Evolutionary conservation across 2,329 filamentous ascomycete species (phyloP), one percentile per base, ranked within the genome.

Genomic region (Colletotrichum ledebouriae): DNA sequence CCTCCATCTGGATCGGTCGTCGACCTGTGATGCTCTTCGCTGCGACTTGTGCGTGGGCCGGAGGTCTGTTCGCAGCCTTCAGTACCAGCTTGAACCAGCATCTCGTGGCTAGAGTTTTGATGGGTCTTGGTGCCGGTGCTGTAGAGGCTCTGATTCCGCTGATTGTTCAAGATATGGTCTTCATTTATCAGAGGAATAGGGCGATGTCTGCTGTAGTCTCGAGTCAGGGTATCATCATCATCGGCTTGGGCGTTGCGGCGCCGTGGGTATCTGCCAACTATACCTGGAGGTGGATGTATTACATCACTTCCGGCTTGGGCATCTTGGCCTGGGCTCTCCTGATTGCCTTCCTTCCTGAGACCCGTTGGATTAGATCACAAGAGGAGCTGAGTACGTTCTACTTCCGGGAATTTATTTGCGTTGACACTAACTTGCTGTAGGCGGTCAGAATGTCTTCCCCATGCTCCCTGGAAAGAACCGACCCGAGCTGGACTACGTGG

Each of bases 81-180:
- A 80, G 78, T 59, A 72, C 67, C 1, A 73, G 72, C 1, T 60
- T 79, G 3, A 64, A 72, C 2, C 69, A 72, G 13, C 78, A 80
- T 56, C 52, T 80, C 2, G 72, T 73, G 0, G 78, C 78, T 1
- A 69, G 78, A 10, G 73, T 71, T 6, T 41, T 80, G 9, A 74
- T 79, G 68, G 79, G 77, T 0, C 64, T 80, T 4, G 79, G 78
- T 0, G 77, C 76, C 0, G 78, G 78, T 3, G 74, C 78, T 0
- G 76, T 77, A 10, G 77, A 78, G 59, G 77, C 78, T 0, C 64
- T 81, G 15, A 74, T 80, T 4, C 78, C 79, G 2, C 73, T 80
- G 9, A 76, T 81, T 44, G 74, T 79, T 1, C 78, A 80, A 71
- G 78, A 81, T 41, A 73, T 80, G 47, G 75, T 79, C 20, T 80